Base-by-base conservation (phyloP, 2,329 filamentous ascomycete species). In the Ceratocystis colombiana region DNA sequence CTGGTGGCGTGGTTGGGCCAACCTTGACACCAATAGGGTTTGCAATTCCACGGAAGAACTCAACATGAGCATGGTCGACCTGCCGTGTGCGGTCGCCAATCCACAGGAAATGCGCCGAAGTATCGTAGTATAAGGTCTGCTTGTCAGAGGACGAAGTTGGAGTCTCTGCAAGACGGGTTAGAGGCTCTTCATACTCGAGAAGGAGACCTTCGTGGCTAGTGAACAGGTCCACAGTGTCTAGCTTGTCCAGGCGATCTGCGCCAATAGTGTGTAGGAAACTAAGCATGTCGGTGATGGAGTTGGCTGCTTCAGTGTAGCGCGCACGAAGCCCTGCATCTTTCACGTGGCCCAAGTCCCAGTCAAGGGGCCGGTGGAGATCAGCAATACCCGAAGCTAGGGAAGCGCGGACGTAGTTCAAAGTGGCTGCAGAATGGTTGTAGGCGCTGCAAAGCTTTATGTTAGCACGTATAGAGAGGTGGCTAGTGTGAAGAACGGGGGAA, bases 1-100 rank as follows among this genome's bases (percentile, higher is more conserved):
- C 77, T 0, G 83, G 79, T 1, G 86, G 83, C 72, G 96, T 96
- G 4, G 86, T 88, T 7, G 94, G 94, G 0, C 94, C 94, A 67
- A 99, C 89, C 76, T 99, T 99, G 76, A 99, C 87, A 69, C 94
- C 94, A 71, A 99, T 90, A 0, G 94, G 94, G 77, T 99, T 99
- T 72, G 90, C 88, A 70, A 99, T 88, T 67, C 94, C 94, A 59
- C 94, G 88, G 82, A 97, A 96, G 80, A 95, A 99, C 77, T 99
- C 94, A 69, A 99, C 88, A 76, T 99, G 94, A 0, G 88, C 93
- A 71, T 93, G 90, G 73, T 94, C 88, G 59, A 96, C 84, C 76
- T 97, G 93, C 61, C 94, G 85, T 1, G 94, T 99, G 70, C 94
- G 89, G 76, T 99, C 94, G 65, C 94, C 94, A 71, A 99, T 95